phyloP scores from a whole-genome alignment of 768 basidiomycete species.

The Tubosaeta brunneosetosa region DNA sequence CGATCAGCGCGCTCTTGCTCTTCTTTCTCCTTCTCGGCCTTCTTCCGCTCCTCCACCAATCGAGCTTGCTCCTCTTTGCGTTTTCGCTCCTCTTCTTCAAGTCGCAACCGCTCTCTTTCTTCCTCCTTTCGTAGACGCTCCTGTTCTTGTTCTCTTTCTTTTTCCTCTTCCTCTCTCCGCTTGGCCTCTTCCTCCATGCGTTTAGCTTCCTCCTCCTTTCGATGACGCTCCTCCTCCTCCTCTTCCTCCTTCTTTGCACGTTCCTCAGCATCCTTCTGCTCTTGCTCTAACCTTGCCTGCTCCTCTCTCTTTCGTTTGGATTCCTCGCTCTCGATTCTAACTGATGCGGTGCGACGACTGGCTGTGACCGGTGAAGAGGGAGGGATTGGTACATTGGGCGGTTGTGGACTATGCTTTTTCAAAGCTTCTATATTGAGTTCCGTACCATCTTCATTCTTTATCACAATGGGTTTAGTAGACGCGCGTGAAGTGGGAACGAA shows the following conservation, averaged over 20 bases:
- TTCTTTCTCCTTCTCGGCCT: constrained; percentile 35
- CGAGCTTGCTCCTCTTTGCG: constrained; percentile 21
- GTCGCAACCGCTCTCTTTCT: constrained; percentile 33
- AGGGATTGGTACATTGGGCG: constrained; percentile 37
- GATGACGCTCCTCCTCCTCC: constrained; percentile 35
- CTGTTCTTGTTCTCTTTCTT: too few species aligned
- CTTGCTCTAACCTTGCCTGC: constrained; percentile 38
- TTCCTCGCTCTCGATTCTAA: constrained; percentile 65
- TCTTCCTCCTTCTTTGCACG: constrained; percentile 34
- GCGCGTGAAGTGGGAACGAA: constrained; percentile 56
- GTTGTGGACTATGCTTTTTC: constrained; percentile 43
- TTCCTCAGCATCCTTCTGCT: constrained; percentile 37
- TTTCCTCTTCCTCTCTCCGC: constrained; percentile 43
- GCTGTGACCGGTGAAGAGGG: constrained; percentile 31
- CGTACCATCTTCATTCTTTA: constrained; percentile 62
- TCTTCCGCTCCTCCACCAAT: constrained; percentile 30
- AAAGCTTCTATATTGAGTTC: constrained; percentile 59
- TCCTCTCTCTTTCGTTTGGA: constrained; percentile 47
- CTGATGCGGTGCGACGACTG: constrained; percentile 28
- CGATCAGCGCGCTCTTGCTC: constrained; percentile 39
- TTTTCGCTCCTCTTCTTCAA: constrained; percentile 35
- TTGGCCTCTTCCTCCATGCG: constrained; percentile 39
- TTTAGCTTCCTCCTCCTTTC: constrained; percentile 39
- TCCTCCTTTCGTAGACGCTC: constrained; percentile 35
- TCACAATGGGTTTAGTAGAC: constrained; percentile 43